A percentile compares a stretch with the other conserved stretches of the same genome.
Conservation (phyloP, 1,284 basidiomycete genomes). For the Ustilago shanxiensis region DNA sequence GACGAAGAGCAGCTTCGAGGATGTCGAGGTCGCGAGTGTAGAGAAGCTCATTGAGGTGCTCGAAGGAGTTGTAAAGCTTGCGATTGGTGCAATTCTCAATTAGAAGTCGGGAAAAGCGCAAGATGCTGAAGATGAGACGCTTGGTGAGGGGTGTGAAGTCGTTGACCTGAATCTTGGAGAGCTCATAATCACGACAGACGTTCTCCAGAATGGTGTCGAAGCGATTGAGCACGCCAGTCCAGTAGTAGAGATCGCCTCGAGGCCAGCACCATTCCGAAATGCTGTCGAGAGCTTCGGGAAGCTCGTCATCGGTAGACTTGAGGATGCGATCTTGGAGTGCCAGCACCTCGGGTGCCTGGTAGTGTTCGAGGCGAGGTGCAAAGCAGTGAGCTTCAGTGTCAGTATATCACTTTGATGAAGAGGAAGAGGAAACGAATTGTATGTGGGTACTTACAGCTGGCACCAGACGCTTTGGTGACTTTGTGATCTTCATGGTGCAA, state of each 20-base stretch:
- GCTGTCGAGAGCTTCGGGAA: constrained; percentile 59
- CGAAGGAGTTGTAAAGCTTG: constrained; percentile 96
- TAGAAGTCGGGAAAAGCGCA: constrained; percentile 87
- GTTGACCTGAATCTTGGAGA: constrained; percentile 75
- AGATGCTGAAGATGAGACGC: constrained; percentile 81
- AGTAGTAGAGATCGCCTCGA: constrained; percentile 94
- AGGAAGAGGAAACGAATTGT: background rate
- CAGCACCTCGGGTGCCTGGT: constrained; percentile 56
- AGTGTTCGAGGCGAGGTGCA: background rate
- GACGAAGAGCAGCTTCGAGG: constrained; percentile 83
- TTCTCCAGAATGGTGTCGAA: constrained; percentile 90
- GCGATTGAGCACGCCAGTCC: constrained; percentile 94
- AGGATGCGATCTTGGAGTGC: constrained; percentile 56
- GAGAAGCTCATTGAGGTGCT: constrained; percentile 91
- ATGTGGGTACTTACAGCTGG: constrained; percentile 53
- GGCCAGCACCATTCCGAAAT: constrained; percentile 86
- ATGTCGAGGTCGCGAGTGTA: constrained; percentile 90
- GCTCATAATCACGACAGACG: constrained; percentile 81
- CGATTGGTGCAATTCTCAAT: constrained; percentile 98
- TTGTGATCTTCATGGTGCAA: constrained; percentile 67
- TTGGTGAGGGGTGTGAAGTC: constrained; percentile 84
- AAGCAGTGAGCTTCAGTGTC: background rate
- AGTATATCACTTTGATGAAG: background rate
- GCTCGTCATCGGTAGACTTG: constrained; percentile 60
- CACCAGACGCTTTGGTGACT: constrained; percentile 66